Evolutionary conservation across 371 early-diverging fungal species (phyloP), one percentile per base, ranked within the genome.

Genomic region (Mucor indicus): DNA sequence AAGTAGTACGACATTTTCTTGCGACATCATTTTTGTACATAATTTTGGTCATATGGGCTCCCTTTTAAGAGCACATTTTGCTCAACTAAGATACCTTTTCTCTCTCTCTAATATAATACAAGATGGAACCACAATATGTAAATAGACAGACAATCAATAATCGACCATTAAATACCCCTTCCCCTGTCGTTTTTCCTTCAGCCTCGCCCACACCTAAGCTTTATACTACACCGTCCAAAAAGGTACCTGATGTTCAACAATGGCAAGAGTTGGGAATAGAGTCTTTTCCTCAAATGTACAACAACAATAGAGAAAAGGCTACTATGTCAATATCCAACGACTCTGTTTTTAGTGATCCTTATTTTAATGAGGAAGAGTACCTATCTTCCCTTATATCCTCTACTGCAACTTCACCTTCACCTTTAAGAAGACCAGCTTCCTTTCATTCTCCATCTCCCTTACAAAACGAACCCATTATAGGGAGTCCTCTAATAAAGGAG

Each of bases 181-280:
- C 60, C 6, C 60, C 51, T 10, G 42, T 55, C 15, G 36, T 47
- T 1, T 60, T 60, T 38, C 60, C 60, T 4, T 48, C 60, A 1
- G 55, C 55, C 1, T 55, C 60, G 10, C 53, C 58, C 9, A 53
- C 52, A 25, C 55, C 60, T 1, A 60, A 60, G 17, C 23, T 60
- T 2, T 51, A 38, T 20, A 55, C 39, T 24, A 40, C 55, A 17
- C 54, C 54, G 1, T 21, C 48, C 10, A 46, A 55, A 3, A 60
- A 60, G 23, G 15, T 55, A 30, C 51, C 60, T 1, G 42, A 50
- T 16, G 48, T 37, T 9, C 16, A 43, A 15, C 12, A 48, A 42
- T 58, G 58, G 58, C 53, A 58, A 23, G 58, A 51, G 6, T 43
- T 47, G 11, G 43, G 37, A 6, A 23, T 43, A 12, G 53, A 48